Evolutionary conservation across 2,329 filamentous ascomycete genomes (phyloP), one percentile per base, ranked within the genome.

Genomic region (Botrytis aclada): DNA sequence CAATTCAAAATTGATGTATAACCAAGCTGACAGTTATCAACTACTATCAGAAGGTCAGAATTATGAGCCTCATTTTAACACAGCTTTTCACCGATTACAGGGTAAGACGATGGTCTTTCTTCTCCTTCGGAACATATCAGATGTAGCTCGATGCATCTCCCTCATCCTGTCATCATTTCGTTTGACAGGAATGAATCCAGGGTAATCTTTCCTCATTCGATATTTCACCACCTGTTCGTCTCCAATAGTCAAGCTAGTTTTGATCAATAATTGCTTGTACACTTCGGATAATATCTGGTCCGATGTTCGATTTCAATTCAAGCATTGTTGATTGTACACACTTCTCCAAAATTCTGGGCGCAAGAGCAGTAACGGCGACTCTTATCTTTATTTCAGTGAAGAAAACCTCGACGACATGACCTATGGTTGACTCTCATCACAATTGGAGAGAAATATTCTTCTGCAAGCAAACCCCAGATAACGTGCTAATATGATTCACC

Each of bases 11-110:
- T 72, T 51, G 20, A 67, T 16, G 62, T 72, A 60, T 29, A 16
- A 72, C 70, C 32, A 45, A 58, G 37, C 63, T 69, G 39, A 18
- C 62, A 41, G 47, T 69, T 67, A 47, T 43, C 16, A 67, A 22
- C 37, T 16, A 22, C 37, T 16, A 47, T 72, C 62, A 67, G 70
- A 29, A 72, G 70, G 43, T 60, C 70, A 67, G 60, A 29, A 60
- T 37, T 67, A 37, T 47, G 62, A 72, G 70, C 63, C 51, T 72
- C 51, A 72, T 58, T n/a, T 60, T 51, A 45, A 47, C 39, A 72
- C 63, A 69, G 32, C 22, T 37, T 41, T 69, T 43, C 63, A 69
- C 70, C 22, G 51, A 37, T 39, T 61, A 61, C 70, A 58, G 37
- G 39, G 63, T 72, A 34, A 60, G 51, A 72, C 39, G 47, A 62